Conservation (phyloP, 2,329 filamentous ascomycete species). For the Penicillium freii region DNA sequence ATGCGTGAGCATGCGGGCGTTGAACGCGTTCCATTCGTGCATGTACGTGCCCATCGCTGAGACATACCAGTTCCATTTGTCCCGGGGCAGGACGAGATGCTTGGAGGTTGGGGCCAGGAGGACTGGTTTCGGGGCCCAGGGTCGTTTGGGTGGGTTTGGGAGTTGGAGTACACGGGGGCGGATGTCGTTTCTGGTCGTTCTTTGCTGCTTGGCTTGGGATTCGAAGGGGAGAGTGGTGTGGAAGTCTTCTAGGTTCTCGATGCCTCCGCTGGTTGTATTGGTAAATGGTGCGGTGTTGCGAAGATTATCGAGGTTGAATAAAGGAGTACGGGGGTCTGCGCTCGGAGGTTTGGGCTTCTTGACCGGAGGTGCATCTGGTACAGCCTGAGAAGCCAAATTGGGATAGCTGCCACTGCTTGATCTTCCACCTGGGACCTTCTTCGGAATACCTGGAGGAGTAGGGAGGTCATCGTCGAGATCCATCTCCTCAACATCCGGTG, state of each 20-base stretch:
- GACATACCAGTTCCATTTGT: slow-evolving; percentile 53
- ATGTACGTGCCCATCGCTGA: slow-evolving; percentile 56
- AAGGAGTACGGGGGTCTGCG: slow-evolving; percentile 17
- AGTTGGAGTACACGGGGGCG: slow-evolving; percentile 44
- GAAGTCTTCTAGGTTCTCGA: slow-evolving; percentile 55
- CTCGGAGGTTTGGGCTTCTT: slow-evolving; percentile 15
- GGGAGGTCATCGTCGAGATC: slow-evolving; percentile 46
- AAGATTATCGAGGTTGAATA: slow-evolving; percentile 52
- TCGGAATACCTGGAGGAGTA: slow-evolving; percentile 11
- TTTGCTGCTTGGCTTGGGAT: slow-evolving; percentile 50
- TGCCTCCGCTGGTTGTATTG: slow-evolving; percentile 46
- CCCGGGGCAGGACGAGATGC: slow-evolving; percentile 42
- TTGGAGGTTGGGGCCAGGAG: slow-evolving; percentile 31
- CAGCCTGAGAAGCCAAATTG: slow-evolving; percentile 15
- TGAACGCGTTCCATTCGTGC: slow-evolving; percentile 56
- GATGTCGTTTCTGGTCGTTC: slow-evolving; percentile 41
- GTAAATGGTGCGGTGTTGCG: slow-evolving; percentile 51
- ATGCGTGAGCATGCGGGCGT: slow-evolving; percentile 54
- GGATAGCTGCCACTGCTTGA: slow-evolving; percentile 18
- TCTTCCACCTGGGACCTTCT: not conserved
- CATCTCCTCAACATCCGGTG: slow-evolving; percentile 42
- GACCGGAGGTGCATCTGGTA: slow-evolving; percentile 10
- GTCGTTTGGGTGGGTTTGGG: slow-evolving; percentile 53
- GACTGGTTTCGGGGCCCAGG: slow-evolving; percentile 35
- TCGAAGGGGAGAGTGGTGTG: slow-evolving; percentile 57